phyloP scores from a whole-genome alignment of 495 filamentous ascomycete species.

The Penicillium bialowiezense region DNA sequence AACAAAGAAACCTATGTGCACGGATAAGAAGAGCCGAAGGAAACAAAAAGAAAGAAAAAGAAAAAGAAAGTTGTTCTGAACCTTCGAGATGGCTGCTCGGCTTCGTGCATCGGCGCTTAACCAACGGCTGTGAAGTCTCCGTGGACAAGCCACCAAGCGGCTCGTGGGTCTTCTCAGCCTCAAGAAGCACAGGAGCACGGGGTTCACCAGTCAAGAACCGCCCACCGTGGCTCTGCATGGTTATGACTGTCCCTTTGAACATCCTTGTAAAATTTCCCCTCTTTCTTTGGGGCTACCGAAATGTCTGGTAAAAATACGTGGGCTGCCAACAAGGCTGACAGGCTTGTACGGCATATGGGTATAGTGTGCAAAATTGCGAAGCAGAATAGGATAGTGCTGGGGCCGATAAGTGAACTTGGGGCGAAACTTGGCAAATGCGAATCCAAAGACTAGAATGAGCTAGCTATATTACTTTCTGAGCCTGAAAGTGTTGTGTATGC shows the following conservation, averaged over 20 bases:
- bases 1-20: no score
- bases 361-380: background rate
- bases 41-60: background rate
- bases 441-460: no score
- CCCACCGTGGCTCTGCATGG: conserved; percentile 9
- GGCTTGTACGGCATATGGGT: no score
- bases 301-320: background rate
- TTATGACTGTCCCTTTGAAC: background rate
- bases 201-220: conserved; percentile 25
- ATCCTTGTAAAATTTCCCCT: no score
- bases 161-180: conserved; percentile 28
- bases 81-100: conserved; percentile 3
- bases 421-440: background rate
- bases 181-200: conserved; percentile 9
- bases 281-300: background rate
- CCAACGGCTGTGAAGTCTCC: conserved; percentile 26
- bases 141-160: conserved; percentile 17
- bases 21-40: no score
- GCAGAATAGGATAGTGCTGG: background rate
- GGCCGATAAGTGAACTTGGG: background rate
- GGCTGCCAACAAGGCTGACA: conserved; percentile 7
- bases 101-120: conserved; percentile 23
- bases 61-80: conserved; percentile 9
- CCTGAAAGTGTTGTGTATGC: no score
- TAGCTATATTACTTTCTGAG: no score